Evolutionary conservation across 345 rosid genomes (phyloP).

Genomic region (Camelina sativa): DNA sequence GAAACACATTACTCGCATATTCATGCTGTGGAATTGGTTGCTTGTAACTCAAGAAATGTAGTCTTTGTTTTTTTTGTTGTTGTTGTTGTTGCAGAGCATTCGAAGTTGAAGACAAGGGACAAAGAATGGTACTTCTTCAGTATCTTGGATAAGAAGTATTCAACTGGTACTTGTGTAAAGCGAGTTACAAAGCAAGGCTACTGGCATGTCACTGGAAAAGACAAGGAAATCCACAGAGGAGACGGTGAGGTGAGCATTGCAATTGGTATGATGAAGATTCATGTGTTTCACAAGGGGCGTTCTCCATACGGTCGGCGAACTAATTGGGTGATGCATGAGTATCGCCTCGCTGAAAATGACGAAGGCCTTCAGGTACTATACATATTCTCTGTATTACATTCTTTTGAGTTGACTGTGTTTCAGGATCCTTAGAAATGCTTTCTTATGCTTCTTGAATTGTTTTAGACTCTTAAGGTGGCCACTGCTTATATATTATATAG

Average conservation of each 20-base stretch:
- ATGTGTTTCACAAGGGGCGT: constrained; percentile 69
- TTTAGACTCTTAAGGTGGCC: neutral
- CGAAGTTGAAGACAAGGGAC: constrained; percentile 73
- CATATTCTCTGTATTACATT: neutral
- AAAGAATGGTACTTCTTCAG: constrained; percentile 82
- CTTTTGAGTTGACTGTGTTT: neutral
- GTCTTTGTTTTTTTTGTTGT: neutral
- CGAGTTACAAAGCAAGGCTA: constrained; percentile 66
- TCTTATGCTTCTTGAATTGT: neutral
- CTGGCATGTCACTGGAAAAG: constrained; percentile 79
- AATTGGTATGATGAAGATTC: constrained; percentile 65
- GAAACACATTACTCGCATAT: neutral
- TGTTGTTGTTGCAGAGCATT: constrained; percentile 41
- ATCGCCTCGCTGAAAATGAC: constrained; percentile 61
- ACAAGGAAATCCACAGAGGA: constrained; percentile 52
- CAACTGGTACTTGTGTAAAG: constrained; percentile 60
- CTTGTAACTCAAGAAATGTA: constrained; percentile 15
- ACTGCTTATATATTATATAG: neutral
- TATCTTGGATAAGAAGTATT: constrained; percentile 65
- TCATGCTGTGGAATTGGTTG: neutral
- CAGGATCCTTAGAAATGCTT: neutral
- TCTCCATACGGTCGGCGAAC: constrained; percentile 68
- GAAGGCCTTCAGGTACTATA: constrained; percentile 48
- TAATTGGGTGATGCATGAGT: constrained; percentile 88
- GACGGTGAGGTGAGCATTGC: constrained; percentile 23